Evolutionary conservation across 345 rosid genomes (phyloP).

Genomic region (Orychophragmus violaceus): DNA sequence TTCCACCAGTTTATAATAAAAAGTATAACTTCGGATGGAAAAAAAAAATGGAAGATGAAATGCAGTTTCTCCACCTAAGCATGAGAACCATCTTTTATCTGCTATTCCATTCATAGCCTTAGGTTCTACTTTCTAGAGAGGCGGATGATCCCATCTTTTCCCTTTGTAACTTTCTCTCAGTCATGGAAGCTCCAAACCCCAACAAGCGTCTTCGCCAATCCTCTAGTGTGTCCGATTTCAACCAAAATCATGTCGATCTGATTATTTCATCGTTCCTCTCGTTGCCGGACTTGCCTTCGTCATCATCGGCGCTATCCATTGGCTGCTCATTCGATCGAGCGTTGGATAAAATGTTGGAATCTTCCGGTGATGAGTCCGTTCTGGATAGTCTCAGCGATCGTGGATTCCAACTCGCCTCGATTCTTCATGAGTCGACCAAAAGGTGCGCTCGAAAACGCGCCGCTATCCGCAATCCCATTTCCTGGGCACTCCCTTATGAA

Average conservation of each 20-base stretch:
- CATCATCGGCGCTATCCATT: not conserved
- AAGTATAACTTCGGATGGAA: no score
- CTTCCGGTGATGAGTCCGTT: not conserved
- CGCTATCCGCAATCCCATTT: not conserved
- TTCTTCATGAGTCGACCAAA: not conserved
- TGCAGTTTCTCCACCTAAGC: no score
- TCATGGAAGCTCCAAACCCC: not conserved
- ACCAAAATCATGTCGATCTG: not conserved
- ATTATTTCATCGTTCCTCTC: not conserved
- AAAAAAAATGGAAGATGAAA: no score
- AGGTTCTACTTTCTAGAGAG: no score
- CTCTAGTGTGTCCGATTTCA: not conserved
- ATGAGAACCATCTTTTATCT: no score
- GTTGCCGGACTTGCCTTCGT: not conserved
- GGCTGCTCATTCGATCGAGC: not conserved
- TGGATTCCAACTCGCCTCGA: not conserved
- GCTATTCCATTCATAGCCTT: no score
- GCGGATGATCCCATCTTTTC: no score
- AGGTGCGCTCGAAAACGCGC: not conserved
- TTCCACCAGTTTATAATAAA: no score
- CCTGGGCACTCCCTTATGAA: not conserved
- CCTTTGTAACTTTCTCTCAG: no score
- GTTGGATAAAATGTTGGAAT: slow-evolving; percentile 10
- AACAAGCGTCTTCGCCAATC: not conserved
- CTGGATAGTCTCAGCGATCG: not conserved